A percentile compares a stretch with the other conserved stretches of the same genome.
These are phyloP conservation scores for Talaromyces funiculosus DNA, from an alignment of 2,329 filamentous ascomycete genomes.

Conservation along the genomic window DNA sequence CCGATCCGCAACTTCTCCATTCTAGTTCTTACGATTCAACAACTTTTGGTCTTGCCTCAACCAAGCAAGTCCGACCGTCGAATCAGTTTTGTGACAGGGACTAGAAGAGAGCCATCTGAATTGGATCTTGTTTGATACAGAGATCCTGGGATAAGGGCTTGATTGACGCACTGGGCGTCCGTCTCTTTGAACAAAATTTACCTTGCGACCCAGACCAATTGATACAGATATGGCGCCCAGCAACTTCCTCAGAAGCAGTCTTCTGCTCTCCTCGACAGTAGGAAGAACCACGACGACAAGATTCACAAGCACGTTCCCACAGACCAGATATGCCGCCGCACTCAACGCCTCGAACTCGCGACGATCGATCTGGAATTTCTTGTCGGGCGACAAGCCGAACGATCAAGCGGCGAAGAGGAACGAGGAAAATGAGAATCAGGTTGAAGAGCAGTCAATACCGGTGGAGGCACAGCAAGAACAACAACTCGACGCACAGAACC, in stretches of 20 bases:
- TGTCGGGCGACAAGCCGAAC: not conserved
- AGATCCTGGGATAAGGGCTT: not conserved
- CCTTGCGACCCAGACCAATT: not conserved
- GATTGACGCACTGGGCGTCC: not conserved
- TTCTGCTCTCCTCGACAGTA: slow-evolving; percentile 4
- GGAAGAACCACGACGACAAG: not conserved
- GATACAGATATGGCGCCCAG: slow-evolving; percentile 25
- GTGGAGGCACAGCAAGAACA: not conserved
- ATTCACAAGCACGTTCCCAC: not conserved
- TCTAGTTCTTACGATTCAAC: not conserved
- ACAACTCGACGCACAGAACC: not conserved
- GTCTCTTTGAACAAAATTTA: not conserved
- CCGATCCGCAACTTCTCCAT: slow-evolving; percentile 1
- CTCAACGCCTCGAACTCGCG: not conserved
- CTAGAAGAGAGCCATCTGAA: not conserved
- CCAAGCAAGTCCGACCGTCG: not conserved
- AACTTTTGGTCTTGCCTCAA: not conserved
- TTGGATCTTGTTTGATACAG: not conserved
- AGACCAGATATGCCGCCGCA: not conserved
- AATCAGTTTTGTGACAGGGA: too few relatives aligned
- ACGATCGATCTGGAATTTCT: slow-evolving; percentile 3
- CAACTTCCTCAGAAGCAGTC: slow-evolving; percentile 11
- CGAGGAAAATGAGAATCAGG: not conserved
- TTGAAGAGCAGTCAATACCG: not conserved
- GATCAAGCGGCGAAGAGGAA: not conserved